These are phyloP conservation scores for Pseudomassariella vexata DNA, from an alignment of 2,329 filamentous ascomycete species.

Conservation along the genomic window DNA sequence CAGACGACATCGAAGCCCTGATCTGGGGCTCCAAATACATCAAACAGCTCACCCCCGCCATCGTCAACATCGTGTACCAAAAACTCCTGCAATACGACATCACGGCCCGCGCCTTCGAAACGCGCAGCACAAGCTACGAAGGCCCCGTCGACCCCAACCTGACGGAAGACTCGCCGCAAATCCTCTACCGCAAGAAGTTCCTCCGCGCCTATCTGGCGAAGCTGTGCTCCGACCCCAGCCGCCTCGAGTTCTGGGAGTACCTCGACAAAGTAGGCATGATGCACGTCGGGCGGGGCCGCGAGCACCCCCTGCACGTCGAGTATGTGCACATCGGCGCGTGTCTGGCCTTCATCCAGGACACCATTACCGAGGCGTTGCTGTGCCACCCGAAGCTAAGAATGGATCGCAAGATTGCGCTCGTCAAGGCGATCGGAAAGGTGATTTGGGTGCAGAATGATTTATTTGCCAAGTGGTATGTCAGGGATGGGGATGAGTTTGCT, in stretches of 20 bases:
- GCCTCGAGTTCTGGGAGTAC: slow-evolving; percentile 78
- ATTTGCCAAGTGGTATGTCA: slow-evolving; percentile 76
- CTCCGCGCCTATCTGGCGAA: slow-evolving; percentile 68
- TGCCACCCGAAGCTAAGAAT: slow-evolving; percentile 62
- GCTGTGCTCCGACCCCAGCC: slow-evolving; percentile 68
- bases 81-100: slow-evolving; percentile 78
- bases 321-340: slow-evolving; percentile 72
- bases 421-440: slow-evolving; percentile 73
- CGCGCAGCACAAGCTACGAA: slow-evolving; percentile 57
- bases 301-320: slow-evolving; percentile 70
- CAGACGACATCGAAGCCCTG: slow-evolving; percentile 68
- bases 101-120: slow-evolving; percentile 70
- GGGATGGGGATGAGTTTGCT: slow-evolving; percentile 51
- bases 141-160: slow-evolving; percentile 59
- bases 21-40: slow-evolving; percentile 68
- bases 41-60: slow-evolving; percentile 73
- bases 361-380: slow-evolving; percentile 70
- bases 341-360: slow-evolving; percentile 71
- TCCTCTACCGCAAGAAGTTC: slow-evolving; percentile 73
- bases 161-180: slow-evolving; percentile 66
- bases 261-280: slow-evolving; percentile 79
- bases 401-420: slow-evolving; percentile 63
- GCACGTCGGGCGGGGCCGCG: slow-evolving; percentile 71
- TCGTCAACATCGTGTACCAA: slow-evolving; percentile 80
- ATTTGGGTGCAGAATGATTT: slow-evolving; percentile 87